Evolutionary conservation across 2,329 filamentous ascomycete genomes (phyloP), one percentile per base, ranked within the genome.

Genomic region (Talaromyces rugulosus): DNA sequence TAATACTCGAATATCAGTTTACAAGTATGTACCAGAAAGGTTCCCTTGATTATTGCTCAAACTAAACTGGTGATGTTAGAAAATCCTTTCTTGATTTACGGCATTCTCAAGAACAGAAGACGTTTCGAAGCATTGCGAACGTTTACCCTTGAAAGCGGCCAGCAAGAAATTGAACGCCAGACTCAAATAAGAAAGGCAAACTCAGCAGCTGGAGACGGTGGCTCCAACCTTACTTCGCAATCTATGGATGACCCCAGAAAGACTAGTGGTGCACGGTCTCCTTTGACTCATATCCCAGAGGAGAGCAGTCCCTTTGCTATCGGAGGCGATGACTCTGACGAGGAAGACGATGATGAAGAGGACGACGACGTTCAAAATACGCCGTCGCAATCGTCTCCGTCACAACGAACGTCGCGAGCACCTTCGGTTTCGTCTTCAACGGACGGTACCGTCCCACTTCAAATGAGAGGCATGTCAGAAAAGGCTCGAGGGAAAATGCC

Each of bases 401-500:
- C 68, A 82, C 84, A 64, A 40, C 75, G 76, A 23, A 80, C 78
- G 18, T 85, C 84, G 18, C 83, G 87, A 42, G 85, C 89, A 27
- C 88, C 90, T 4, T 94, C 91, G 0, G 81, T 89, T 23, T 85
- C 86, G 31, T 85, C 84, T 0, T 86, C 85, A 0, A 78, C 85
- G 0, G 92, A 96, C 63, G 92, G 96, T 63, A 89, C 89, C 4
- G 86, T 96, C 9, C 92, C 92, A 14, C 83, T 87, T 23, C 93
- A 97, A 72, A 75, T 96, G 33, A 86, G 91, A 62, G 92, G 92
- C 60, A 96, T 98, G 91, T 97, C 94, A 23, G 95, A 98, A 76
- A 99, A 98, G 75, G 95, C 95, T 16, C 84, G 95, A 56, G 95
- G 95, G 7, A 99, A 99, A 76, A 92, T 96, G 87, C 95, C 94